Evolutionary conservation across 2,329 filamentous ascomycete species (phyloP), one percentile per base, ranked within the genome.

Genomic region (Diaporthe nobilis): DNA sequence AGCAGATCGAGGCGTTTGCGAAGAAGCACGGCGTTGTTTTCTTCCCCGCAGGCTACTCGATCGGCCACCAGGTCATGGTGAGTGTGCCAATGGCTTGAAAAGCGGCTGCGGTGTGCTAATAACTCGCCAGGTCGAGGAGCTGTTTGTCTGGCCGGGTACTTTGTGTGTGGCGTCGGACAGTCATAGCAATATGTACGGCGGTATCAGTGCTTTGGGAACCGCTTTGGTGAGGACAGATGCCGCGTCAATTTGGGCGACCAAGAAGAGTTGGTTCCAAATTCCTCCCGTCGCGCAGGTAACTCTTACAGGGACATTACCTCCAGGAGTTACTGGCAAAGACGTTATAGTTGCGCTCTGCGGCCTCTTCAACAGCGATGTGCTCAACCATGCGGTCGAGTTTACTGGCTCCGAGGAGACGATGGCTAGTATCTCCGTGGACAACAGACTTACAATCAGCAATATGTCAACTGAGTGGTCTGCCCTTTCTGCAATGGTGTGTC

Each of bases 351-450:
- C 95, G 0, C 89, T 98, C 1, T 97, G 95, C 79, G 94, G 94
- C 1, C 85, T 98, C 0, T 97, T 98, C 87, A 94, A 94, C 84
- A 91, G 94, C 72, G 93, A 95, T 79, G 96, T 98, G 0, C 88
- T 98, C 20, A 98, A 98, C 85, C 95, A 98, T 82, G 92, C 92
- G 7, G 92, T 98, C 76, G 96, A 98, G 81, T 98, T 98, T 81
- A 92, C 91, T 0, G 96, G 96, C 17, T 92, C 92, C 0, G 92
- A 95, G 78, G 88, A 95, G 82, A 98, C 95, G 0, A 90, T 97
- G 88, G 81, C 85, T 58, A 95, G 90, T 80, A 87, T 98, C 1
- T 87, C 92, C 0, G 86, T 98, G 0, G 94, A 97, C 79, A 89
- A 93, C 78, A 88, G 95, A 15, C 83, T 98, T 47, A 93, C 94